These are phyloP conservation scores for Rhodotorula sp. DNA, from an alignment of 1,284 basidiomycete species.

Conservation along the genomic window DNA sequence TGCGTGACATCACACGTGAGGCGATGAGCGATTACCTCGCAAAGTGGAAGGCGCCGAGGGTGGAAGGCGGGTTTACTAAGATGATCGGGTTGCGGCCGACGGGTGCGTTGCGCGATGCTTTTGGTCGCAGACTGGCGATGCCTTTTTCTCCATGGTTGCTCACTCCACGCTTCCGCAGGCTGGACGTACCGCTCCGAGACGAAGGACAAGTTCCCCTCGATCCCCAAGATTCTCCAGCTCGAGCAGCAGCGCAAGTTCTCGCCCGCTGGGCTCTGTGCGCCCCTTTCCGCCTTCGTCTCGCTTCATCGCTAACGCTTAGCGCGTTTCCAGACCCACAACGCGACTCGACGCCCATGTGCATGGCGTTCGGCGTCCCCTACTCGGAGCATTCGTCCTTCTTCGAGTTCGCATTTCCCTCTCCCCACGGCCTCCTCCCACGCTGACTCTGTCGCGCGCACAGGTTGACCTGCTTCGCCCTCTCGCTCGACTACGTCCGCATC, in stretches of 20 bases:
- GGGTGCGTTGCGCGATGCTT: constrained; percentile 54
- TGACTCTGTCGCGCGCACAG: background rate
- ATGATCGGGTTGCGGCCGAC: constrained; percentile 87
- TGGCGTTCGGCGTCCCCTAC: constrained; percentile 72
- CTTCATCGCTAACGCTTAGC: background rate
- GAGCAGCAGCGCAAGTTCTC: constrained; percentile 44
- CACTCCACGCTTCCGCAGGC: constrained; percentile 22
- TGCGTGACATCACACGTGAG: constrained; percentile 72
- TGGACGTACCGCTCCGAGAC: constrained; percentile 47
- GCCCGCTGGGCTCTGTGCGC: constrained; percentile 60
- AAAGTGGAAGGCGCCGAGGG: constrained; percentile 59
- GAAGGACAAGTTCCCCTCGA: constrained; percentile 49
- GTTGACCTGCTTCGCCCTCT: constrained; percentile 80
- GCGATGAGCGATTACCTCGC: constrained; percentile 75
- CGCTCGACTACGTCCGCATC: constrained; percentile 69
- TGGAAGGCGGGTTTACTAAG: constrained; percentile 64
- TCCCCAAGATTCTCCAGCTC: constrained; percentile 41
- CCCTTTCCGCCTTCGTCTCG: constrained; percentile 44
- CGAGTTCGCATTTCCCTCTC: constrained; percentile 59
- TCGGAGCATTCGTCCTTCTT: constrained; percentile 95
- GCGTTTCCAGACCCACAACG: constrained; percentile 40
- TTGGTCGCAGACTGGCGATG: background rate
- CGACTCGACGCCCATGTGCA: constrained; percentile 44
- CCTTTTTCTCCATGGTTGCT: background rate
- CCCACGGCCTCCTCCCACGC: background rate